Conservation (phyloP, 2,329 filamentous ascomycete species). For the Akanthomyces uredinophilus region DNA sequence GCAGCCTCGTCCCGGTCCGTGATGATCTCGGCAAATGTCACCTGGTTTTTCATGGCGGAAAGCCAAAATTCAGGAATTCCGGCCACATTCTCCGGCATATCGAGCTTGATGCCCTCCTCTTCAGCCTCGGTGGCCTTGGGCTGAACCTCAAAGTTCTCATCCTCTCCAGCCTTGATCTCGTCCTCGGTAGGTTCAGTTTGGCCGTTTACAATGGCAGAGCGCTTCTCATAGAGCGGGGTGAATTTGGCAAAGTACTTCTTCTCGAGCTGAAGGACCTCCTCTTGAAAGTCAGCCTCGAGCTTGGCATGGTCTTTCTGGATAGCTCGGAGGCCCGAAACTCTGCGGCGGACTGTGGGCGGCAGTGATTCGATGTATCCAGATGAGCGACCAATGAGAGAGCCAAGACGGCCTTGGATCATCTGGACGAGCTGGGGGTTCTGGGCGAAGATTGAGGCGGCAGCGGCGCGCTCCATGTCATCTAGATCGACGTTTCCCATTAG, state of each 20-base stretch:
- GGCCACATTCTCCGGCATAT: constrained; percentile 52
- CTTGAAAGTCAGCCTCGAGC: constrained; percentile 96
- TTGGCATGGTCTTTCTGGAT: constrained; percentile 99
- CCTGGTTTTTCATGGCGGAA: constrained; percentile 99
- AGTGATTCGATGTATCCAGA: constrained; percentile 98
- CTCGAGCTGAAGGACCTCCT: constrained; percentile 95
- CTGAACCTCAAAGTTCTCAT: constrained; percentile 70
- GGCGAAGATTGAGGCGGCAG: constrained; percentile 88
- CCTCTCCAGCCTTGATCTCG: constrained; percentile 82
- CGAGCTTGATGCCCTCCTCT: constrained; percentile 51
- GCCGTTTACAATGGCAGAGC: constrained; percentile 88
- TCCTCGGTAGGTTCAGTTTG: constrained; percentile 76
- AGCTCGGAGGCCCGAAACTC: constrained; percentile 91
- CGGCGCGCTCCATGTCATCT: constrained; percentile 88
- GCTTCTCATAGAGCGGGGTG: constrained; percentile 93
- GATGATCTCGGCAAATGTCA: constrained; percentile 96
- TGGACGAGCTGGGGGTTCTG: constrained; percentile 91
- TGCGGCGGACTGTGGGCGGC: constrained; percentile 80
- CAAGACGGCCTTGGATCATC: constrained; percentile 97
- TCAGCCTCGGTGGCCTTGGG: constrained; percentile 65
- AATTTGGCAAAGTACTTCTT: constrained; percentile 99
- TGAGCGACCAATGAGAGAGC: constrained; percentile 85
- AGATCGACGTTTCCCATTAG: constrained; percentile 22
- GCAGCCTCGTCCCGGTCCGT: constrained; percentile 95
- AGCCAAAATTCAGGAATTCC: constrained; percentile 99